Base-by-base conservation (phyloP, 371 early-diverging fungal species). In the Rhizopus microsporus region DNA sequence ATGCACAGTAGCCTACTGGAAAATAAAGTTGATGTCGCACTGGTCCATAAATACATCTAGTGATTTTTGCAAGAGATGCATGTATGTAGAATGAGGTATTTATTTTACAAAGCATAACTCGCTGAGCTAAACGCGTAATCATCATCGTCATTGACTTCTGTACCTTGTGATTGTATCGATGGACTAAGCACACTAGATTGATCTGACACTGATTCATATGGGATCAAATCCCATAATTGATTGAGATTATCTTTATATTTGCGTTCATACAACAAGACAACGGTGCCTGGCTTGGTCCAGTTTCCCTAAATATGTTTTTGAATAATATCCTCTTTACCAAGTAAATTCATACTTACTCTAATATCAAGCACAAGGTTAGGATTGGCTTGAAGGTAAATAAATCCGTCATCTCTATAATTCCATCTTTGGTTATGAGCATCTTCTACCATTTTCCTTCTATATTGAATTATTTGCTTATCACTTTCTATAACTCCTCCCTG, bases 361-460 rank as follows among this genome's bases (percentile, higher is more conserved):
- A 77, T 80, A 60, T 77, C 77, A 29, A 77, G 51, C 0, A 75
- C 75, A 16, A 80, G 60, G 43, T 77, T 76, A 0, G 77, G 77
- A 17, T 74, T 68, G 15, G 64, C 63, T 54, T 71, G 74, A 23
- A 75, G 80, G 51, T 80, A 77, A 32, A 80, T 71, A 54, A 75
- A 71, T 7, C 77, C 77, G 57, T 78, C 79, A 48, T 80, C 77
- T 3, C 77, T 73, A 45, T 77, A 80, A 44, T 66, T 73, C 80
- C 80, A 80, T 43, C 72, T 50, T 47, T 80, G 80, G 45, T 80
- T 77, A 2, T 80, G 70, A 5, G 75, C 74, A 34, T 72, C 75
- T 37, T 77, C 75, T 7, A 71, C 37, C 70, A 76, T 68, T 44
- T 77, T 80, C 37, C 80, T 65, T 32, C 67, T 72, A 45, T 77